Evolutionary conservation across 2,329 filamentous ascomycete genomes (phyloP), one percentile per base, ranked within the genome.

Genomic region (Dactylellina parvicollis): DNA sequence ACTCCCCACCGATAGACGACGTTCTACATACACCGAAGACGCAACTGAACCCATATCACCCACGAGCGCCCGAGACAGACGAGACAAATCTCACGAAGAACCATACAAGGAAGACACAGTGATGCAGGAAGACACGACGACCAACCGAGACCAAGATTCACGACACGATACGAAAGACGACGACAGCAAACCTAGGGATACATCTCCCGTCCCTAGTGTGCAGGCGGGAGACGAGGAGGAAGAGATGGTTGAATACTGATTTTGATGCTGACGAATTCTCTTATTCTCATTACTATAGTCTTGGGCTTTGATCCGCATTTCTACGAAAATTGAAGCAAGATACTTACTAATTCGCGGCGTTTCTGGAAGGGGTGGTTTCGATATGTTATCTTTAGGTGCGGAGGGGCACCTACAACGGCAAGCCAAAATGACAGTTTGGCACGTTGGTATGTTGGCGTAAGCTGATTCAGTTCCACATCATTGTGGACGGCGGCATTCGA

Each of bases 211-310:
- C 20, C 28, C 22, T 7, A 40, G 20, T 22, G 55, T 55, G 16
- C 60, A 56, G 22, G 38, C 38, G 8, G 61, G 61, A 16, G 61
- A 64, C n/a, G 70, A 74, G 49, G 70, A 69, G 26, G 70, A 74
- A 49, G 70, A 74, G 44, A 74, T 74, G 61, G 70, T 74, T 20
- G 70, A 74, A 38, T 74, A 74, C 44, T 74, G 56, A 64, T 42
- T 54, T 38, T 7, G 44, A 49, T 24, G n/a, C 36, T 70, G 30
- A 67, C 32, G 52, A 59, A 34, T 57, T 44, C 18, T n/a, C 20
- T 30, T 44, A 28, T 18, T 32, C 12, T 40, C 20, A 4, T 38
- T 40, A n/a, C 34, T 1, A 14, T 12, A 5, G n/a, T n/a, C n/a
- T n/a, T n/a, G n/a, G n/a, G n/a, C n/a, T n/a, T n/a, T n/a, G n/a